Conservation (phyloP, 495 filamentous ascomycete species). For the Neurospora sublineolata region DNA sequence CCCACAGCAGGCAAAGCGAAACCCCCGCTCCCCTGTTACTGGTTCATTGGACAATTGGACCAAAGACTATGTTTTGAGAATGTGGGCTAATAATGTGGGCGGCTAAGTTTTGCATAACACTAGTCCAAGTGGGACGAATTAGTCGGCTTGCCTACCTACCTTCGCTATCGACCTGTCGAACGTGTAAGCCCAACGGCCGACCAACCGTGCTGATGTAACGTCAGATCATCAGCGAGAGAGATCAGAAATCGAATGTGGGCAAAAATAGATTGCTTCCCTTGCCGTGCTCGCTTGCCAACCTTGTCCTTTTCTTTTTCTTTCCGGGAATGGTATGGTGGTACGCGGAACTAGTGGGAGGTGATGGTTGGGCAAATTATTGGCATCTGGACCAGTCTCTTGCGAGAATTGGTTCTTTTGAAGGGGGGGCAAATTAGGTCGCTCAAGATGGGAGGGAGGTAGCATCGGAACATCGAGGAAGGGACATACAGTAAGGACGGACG, state of each 20-base stretch:
- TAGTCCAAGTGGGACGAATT: background rate
- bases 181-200: background rate
- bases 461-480: background rate
- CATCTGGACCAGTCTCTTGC: background rate
- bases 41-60: background rate
- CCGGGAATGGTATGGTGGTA: background rate
- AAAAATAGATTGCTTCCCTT: background rate
- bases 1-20: background rate
- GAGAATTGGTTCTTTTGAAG: background rate
- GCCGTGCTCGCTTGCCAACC: background rate
- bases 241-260: background rate
- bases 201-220: background rate
- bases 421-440: background rate
- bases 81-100: background rate
- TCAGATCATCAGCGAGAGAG: background rate
- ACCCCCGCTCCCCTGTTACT: background rate
- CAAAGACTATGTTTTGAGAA: constrained; percentile 3
- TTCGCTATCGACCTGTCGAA: background rate
- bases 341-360: background rate
- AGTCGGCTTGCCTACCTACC: background rate
- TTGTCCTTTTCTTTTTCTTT: background rate
- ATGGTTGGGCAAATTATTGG: background rate
- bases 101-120: background rate
- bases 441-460: background rate
- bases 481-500: background rate